These are phyloP conservation scores for Talaromyces atroroseus DNA, from an alignment of 2,329 filamentous ascomycete genomes.

Conservation along the genomic window DNA sequence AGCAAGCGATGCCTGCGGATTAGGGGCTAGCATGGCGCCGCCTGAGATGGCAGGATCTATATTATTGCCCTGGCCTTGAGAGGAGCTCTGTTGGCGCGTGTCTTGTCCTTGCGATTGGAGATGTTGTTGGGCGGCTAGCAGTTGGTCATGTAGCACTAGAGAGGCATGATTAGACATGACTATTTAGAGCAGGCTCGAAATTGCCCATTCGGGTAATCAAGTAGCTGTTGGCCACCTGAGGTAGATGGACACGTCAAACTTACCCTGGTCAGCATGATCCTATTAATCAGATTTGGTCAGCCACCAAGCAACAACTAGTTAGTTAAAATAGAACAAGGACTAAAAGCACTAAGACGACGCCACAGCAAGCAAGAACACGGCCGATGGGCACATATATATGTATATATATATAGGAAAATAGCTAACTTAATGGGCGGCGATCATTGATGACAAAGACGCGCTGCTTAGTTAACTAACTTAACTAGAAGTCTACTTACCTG, in stretches of 20 bases:
- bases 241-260: slow-evolving; percentile 19
- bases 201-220: not conserved
- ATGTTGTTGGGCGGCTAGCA: slow-evolving; percentile 48
- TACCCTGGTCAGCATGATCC: slow-evolving; percentile 42
- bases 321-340: not conserved
- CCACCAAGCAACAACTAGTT: not conserved
- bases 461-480: too few relatives aligned
- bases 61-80: slow-evolving; percentile 49
- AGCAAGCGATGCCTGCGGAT: slow-evolving; percentile 17
- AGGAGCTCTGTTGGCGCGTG: slow-evolving; percentile 30
- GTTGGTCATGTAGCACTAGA: slow-evolving; percentile 58
- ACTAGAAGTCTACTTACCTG: slow-evolving; percentile 51
- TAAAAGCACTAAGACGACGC: not conserved
- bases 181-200: not conserved
- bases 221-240: not conserved
- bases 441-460: slow-evolving; percentile 31
- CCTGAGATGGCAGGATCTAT: slow-evolving; percentile 57
- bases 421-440: not conserved
- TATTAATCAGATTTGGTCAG: not conserved
- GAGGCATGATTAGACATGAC: not conserved
- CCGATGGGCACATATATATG: not conserved
- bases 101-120: slow-evolving; percentile 42
- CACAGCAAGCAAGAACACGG: not conserved
- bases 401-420: too few relatives aligned
- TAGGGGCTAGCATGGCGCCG: slow-evolving; percentile 41